These are phyloP conservation scores for Emergomyces pasteurianus DNA, from an alignment of 2,329 filamentous ascomycete species.

Conservation along the genomic window DNA sequence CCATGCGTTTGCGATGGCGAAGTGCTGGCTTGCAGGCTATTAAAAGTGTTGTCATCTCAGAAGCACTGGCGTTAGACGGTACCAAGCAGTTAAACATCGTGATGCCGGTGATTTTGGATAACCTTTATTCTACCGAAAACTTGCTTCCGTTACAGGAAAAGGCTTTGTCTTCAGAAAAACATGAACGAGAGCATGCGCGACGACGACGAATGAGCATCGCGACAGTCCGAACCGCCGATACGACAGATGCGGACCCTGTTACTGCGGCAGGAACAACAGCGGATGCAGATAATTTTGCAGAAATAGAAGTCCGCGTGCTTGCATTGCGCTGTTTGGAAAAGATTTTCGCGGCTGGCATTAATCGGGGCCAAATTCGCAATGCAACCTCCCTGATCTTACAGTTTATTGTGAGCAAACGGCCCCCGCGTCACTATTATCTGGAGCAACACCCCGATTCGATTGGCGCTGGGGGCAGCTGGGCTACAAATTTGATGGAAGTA, in stretches of 20 bases:
- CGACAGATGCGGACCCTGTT: constrained; percentile 53
- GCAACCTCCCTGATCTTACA: constrained; percentile 62
- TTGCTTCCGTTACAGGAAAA: constrained; percentile 57
- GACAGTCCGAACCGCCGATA: constrained; percentile 61
- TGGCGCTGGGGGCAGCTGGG: constrained; percentile 54
- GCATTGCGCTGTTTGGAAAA: constrained; percentile 78
- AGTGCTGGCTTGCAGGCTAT: constrained; percentile 65
- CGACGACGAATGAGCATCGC: constrained; percentile 66
- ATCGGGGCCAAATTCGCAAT: constrained; percentile 65
- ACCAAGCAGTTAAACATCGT: constrained; percentile 66
- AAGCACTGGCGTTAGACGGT: constrained; percentile 62
- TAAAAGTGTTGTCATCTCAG: constrained; percentile 66
- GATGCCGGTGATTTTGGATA: constrained; percentile 75
- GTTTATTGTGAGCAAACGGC: constrained; percentile 52
- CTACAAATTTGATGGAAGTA: constrained; percentile 67
- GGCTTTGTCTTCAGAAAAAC: constrained; percentile 55
- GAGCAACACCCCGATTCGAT: constrained; percentile 29
- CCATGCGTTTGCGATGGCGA: constrained; percentile 67
- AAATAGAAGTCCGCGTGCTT: constrained; percentile 74
- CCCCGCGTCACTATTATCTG: constrained; percentile 40
- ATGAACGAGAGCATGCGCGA: constrained; percentile 50
- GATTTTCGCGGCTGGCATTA: constrained; percentile 67
- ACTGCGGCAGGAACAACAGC: constrained; percentile 63
- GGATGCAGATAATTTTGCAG: constrained; percentile 79
- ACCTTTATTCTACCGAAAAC: constrained; percentile 65